Conservation (phyloP, 2,329 filamentous ascomycete species). For the Daldinia sp. region DNA sequence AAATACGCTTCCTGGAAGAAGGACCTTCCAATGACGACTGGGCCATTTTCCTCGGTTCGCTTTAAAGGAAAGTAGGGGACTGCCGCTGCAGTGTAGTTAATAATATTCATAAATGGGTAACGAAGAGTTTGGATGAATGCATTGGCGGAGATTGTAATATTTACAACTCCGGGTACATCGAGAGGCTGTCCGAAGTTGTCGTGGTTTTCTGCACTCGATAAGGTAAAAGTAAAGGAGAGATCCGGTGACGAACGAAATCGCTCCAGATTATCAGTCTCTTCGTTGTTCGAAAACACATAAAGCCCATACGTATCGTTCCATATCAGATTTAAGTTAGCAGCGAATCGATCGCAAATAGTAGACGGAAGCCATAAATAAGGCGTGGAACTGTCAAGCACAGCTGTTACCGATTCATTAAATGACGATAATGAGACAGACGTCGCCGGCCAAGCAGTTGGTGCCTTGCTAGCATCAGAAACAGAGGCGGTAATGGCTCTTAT, state of each 20-base stretch:
- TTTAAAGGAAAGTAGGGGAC: slow-evolving; percentile 76
- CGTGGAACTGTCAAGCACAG: slow-evolving; percentile 73
- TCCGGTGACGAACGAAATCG: slow-evolving; percentile 59
- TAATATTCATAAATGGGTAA: slow-evolving; percentile 62
- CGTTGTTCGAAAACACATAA: slow-evolving; percentile 71
- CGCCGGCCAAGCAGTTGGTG: slow-evolving; percentile 57
- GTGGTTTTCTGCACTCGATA: slow-evolving; percentile 67
- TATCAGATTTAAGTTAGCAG: slow-evolving; percentile 70
- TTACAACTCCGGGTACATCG: slow-evolving; percentile 64
- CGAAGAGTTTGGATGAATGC: slow-evolving; percentile 64
- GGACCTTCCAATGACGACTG: slow-evolving; percentile 73
- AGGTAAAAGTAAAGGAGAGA: slow-evolving; percentile 67
- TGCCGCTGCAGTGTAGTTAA: slow-evolving; percentile 59
- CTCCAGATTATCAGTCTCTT: slow-evolving; percentile 58
- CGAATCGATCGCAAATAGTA: slow-evolving; percentile 72
- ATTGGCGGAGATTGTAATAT: slow-evolving; percentile 65
- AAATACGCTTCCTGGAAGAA: slow-evolving; percentile 78
- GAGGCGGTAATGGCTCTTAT: slow-evolving; percentile 68
- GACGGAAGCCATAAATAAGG: slow-evolving; percentile 74
- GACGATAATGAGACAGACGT: slow-evolving; percentile 55
- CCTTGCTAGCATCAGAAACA: slow-evolving; percentile 50
- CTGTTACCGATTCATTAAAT: slow-evolving; percentile 62
- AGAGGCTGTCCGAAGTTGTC: slow-evolving; percentile 65
- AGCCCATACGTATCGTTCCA: slow-evolving; percentile 73
- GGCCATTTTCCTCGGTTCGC: slow-evolving; percentile 63